A percentile compares a stretch with the other conserved stretches of the same genome.
These are phyloP conservation scores for Hypocrella siamensis DNA, from an alignment of 2,329 filamentous ascomycete species.

Conservation along the genomic window DNA sequence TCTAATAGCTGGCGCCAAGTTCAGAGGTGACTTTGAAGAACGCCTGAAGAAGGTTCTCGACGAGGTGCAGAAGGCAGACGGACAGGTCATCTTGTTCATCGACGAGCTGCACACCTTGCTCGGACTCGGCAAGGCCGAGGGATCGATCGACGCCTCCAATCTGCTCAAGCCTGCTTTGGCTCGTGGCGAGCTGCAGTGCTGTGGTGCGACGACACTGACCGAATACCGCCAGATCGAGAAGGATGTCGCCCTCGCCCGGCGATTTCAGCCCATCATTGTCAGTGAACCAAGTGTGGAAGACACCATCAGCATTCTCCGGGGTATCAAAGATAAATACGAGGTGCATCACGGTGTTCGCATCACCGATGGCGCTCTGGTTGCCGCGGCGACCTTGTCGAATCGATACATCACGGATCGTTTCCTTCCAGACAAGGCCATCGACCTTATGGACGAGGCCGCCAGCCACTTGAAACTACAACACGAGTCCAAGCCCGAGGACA, in stretches of 20 bases:
- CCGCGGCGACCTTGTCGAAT: slow-evolving; percentile 82
- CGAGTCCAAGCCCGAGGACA: slow-evolving; percentile 91
- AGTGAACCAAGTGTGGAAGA: slow-evolving; percentile 81
- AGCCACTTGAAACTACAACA: slow-evolving; percentile 83
- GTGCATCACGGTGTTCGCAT: slow-evolving; percentile 94
- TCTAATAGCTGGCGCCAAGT: slow-evolving; percentile 90
- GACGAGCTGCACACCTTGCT: slow-evolving; percentile 88
- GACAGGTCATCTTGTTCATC: slow-evolving; percentile 84
- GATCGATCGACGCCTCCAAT: slow-evolving; percentile 92
- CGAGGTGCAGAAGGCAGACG: slow-evolving; percentile 79
- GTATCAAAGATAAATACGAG: slow-evolving; percentile 96
- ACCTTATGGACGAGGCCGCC: slow-evolving; percentile 89
- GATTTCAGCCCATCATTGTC: slow-evolving; percentile 92
- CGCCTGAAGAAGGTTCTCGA: slow-evolving; percentile 78
- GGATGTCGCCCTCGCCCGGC: slow-evolving; percentile 77
- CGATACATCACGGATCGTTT: slow-evolving; percentile 95
- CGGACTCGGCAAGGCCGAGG: slow-evolving; percentile 86
- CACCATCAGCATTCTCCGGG: slow-evolving; percentile 86
- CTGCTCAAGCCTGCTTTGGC: slow-evolving; percentile 87
- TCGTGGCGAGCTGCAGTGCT: slow-evolving; percentile 84
- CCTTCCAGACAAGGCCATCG: slow-evolving; percentile 92
- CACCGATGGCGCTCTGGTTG: slow-evolving; percentile 79
- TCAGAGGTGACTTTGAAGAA: slow-evolving; percentile 91
- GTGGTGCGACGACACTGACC: slow-evolving; percentile 80
- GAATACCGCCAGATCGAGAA: slow-evolving; percentile 94